Conservation (phyloP, 305 asterid genomes). For the Fraxinus paxiana region DNA sequence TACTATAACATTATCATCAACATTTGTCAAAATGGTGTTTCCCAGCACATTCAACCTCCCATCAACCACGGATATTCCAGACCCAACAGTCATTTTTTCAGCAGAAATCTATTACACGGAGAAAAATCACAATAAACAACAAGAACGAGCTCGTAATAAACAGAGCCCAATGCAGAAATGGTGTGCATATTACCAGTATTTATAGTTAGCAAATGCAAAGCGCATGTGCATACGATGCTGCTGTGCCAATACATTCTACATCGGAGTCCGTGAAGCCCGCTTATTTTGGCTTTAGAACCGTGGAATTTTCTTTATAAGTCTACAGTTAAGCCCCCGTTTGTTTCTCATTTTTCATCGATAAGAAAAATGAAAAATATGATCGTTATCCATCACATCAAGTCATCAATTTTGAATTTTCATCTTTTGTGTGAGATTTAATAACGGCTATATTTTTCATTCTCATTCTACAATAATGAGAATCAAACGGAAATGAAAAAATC, state of each 20-base stretch:
- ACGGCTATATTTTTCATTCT: too few relatives aligned
- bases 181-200: background rate
- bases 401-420: too few relatives aligned
- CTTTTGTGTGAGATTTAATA: too few relatives aligned
- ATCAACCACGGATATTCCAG: constrained; percentile 60
- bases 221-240: background rate
- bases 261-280: background rate
- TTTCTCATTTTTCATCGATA: too few relatives aligned
- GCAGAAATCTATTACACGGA: background rate
- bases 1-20: constrained; percentile 49
- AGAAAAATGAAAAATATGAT: too few relatives aligned
- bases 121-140: background rate
- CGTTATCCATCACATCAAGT: too few relatives aligned
- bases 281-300: background rate
- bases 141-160: background rate
- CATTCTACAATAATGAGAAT: too few relatives aligned
- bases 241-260: background rate
- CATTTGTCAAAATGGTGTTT: constrained; percentile 53
- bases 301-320: background rate
- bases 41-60: constrained; percentile 70
- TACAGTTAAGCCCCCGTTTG: background rate
- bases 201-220: background rate
- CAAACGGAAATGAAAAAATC: too few relatives aligned
- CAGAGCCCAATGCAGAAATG: background rate
- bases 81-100: constrained; percentile 66